Evolutionary conservation across 257 asterid genomes (phyloP).

Genomic region (Lithospermum erythrorhizon): DNA sequence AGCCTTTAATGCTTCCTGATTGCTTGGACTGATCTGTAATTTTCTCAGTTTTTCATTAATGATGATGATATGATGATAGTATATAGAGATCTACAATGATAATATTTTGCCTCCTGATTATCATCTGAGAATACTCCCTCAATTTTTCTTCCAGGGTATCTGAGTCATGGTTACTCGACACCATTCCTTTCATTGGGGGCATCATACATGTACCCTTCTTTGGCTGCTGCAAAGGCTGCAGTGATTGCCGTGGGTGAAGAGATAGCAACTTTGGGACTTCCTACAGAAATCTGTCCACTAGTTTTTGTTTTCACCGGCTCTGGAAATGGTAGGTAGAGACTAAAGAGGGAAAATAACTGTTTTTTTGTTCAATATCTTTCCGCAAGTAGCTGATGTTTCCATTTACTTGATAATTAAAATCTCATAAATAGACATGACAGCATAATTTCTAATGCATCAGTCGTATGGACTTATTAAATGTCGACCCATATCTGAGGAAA

Average conservation of each 20-base stretch:
- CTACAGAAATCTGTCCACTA: slow-evolving; percentile 72
- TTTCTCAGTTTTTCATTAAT: too few relatives aligned
- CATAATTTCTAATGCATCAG: background rate
- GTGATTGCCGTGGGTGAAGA: slow-evolving; percentile 94
- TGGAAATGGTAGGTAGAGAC: slow-evolving; percentile 87
- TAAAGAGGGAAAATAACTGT: background rate
- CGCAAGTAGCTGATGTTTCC: background rate
- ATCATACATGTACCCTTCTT: slow-evolving; percentile 90
- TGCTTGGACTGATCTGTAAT: too few relatives aligned
- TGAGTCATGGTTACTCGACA: slow-evolving; percentile 85
- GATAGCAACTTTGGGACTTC: slow-evolving; percentile 84
- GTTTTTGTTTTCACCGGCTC: slow-evolving; percentile 84
- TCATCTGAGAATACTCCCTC: background rate
- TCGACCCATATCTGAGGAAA: background rate
- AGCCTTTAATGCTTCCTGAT: background rate
- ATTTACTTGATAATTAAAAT: too few relatives aligned
- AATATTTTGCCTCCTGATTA: slow-evolving; percentile 4
- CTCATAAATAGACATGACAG: background rate
- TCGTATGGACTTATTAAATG: background rate
- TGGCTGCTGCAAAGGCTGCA: slow-evolving; percentile 96
- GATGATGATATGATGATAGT: too few relatives aligned
- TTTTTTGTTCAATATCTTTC: slow-evolving; percentile 3
- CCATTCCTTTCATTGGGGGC: slow-evolving; percentile 86
- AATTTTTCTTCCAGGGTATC: slow-evolving; percentile 52
- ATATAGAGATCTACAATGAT: background rate